Base-by-base conservation (phyloP, 805 yeast species). In the Zygosaccharomyces gambellarensis region DNA sequence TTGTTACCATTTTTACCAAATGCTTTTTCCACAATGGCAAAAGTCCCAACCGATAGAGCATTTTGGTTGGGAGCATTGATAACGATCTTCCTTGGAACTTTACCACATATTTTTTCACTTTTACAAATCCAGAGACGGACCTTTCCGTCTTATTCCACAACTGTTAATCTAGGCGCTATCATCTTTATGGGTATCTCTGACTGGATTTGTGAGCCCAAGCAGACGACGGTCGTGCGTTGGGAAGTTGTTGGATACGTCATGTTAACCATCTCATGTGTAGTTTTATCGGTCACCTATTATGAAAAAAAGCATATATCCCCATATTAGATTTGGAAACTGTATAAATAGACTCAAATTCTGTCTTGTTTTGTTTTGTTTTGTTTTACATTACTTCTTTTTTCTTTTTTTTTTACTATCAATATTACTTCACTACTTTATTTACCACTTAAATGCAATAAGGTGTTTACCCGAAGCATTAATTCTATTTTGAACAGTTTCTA, bases 401-500 rank as follows among this genome's bases (percentile, higher is more conserved):
- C 2, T 25, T 25, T 8, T 39, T 31, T 44, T 19, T 43, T 22
- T 22, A 39, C 14, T 29, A 28, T 43, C 12, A 14, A 8, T 48
- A 48, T 41, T 45, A 43, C 46, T 21, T 34, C 41, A 27, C 17
- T 25, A 8, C 19, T 53, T 29, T 32, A 34, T 22, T 52, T 43
- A 58, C 67, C 70, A 67, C 44, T 67, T 61, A 28, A 68, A 49
- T 8, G 56, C 52, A 1, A 68, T 58, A 36, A 68, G 30, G 22
- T 64, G 61, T 47, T 68, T 68, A 23, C 70, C 70, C 45, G 60
- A 60, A 1, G 71, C 62, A 1, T 53, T 61, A 39, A 83, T 68
- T 4, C 81, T 82, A 7, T 64, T 52, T 51, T 71, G 63, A 58
- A 79, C 76, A 14, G 69, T 62, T 8, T 69, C 63, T 23, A 76